Percentiles rank a stretch among this genome's conserved stretches.
phyloP scores from a whole-genome alignment of 2,329 filamentous ascomycete genomes.

The Torrubiellomyces zombiae region DNA sequence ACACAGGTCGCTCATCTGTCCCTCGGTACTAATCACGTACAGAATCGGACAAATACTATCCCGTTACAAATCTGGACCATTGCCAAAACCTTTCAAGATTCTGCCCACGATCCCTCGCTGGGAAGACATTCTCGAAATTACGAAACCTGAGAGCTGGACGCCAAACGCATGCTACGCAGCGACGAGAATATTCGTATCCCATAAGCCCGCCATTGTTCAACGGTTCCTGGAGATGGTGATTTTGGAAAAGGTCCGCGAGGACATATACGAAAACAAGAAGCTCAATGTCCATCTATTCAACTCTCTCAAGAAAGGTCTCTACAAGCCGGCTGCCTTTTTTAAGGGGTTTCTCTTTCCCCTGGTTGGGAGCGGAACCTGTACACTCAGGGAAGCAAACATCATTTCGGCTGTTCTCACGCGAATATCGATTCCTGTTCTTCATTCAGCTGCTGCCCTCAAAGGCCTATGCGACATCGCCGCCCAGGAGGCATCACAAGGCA shows the following conservation, averaged over 20 bases:
- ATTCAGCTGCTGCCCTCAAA: constrained; percentile 82
- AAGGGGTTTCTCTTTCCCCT: constrained; percentile 91
- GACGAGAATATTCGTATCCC: constrained; percentile 81
- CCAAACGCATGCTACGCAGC: constrained; percentile 72
- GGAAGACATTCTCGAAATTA: constrained; percentile 74
- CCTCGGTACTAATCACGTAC: constrained; percentile 5
- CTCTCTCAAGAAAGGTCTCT: constrained; percentile 74
- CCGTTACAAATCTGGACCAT: constrained; percentile 86
- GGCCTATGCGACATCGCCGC: constrained; percentile 88
- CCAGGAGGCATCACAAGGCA: constrained; percentile 67
- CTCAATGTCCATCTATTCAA: constrained; percentile 94
- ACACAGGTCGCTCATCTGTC: no score
- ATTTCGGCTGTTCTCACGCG: constrained; percentile 72
- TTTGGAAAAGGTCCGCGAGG: constrained; percentile 77
- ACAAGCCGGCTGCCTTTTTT: constrained; percentile 93
- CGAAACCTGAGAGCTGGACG: constrained; percentile 59
- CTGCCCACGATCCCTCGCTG: constrained; percentile 80
- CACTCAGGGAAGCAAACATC: constrained; percentile 80
- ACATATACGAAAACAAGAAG: constrained; percentile 88
- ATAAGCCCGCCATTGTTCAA: constrained; percentile 64
- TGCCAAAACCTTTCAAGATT: constrained; percentile 96
- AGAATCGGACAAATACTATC: constrained; percentile 78
- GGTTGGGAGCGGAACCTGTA: constrained; percentile 72
- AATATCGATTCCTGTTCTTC: constrained; percentile 76
- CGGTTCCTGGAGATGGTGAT: constrained; percentile 77